Base-by-base conservation (phyloP, 306 rosid genomes). In the Prunus armeniaca region DNA sequence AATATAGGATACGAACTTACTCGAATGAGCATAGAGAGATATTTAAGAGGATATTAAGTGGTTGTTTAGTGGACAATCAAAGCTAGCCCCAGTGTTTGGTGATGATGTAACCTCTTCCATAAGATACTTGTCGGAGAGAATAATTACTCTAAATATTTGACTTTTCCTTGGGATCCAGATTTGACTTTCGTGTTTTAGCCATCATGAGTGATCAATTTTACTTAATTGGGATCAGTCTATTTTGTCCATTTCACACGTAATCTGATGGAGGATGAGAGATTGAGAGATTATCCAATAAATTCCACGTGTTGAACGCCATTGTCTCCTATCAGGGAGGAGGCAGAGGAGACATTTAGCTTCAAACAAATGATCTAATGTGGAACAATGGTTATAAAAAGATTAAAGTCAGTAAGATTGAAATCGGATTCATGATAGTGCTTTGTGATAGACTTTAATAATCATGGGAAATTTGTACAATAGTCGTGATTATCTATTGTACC, bases 31-130 rank as follows among this genome's bases (percentile, higher is more conserved):
- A 58, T 14, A 32, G 12, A 10, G 25, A 58, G 7, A 58, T 58
- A 58, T 25, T 58, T 58, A 20, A 24, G 30, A 25, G 7, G 9
- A 20, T 24, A 12, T 10, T 24, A 74, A 47, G 57, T 61, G 45
- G 12, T 27, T 28, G 27, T 41, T 64, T 5, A 49, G 20, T 51
- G 45, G 45, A 54, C 38, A 47, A 28, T 64, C 1, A 9, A 28
- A 50, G 19, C 0, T 13, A 67, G 49, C 20, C 61, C 61, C 32
- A 75, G n/a, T 65, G 19, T 13, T 65, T 34, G 55, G 19, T 51
- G 10, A 38, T 28, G 65, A 76, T 27, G 72, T 54, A 22, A 66
- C 58, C 19, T 63, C 56, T 66, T 54, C 27, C 73, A 38, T 65
- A 71, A 55, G 11, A 19, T 19, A 51, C 4, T 51, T 65, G 66